A percentile compares a stretch with the other conserved stretches of the same genome.
Conservation (phyloP, 1,284 basidiomycete genomes). For the Boletus mariae region DNA sequence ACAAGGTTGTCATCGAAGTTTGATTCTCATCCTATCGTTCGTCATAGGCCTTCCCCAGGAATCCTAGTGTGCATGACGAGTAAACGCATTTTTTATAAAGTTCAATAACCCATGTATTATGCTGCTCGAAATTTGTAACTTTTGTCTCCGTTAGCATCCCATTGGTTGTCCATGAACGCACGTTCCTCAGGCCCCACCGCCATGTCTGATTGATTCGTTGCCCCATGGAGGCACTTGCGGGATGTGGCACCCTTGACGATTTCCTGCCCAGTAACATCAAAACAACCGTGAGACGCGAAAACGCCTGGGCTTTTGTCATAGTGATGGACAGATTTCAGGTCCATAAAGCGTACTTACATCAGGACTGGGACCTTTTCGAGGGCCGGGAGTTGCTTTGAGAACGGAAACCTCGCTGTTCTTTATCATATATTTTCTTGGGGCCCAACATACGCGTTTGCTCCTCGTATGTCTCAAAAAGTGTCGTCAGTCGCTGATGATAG, state of each 20-base stretch:
- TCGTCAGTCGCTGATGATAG: too few species aligned
- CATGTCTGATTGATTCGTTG: not conserved
- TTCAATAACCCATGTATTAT: too few species aligned
- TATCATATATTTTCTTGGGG: not conserved
- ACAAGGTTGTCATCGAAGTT: constrained; percentile 22
- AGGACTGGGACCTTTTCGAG: not conserved
- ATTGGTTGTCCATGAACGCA: not conserved
- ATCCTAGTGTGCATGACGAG: too few species aligned
- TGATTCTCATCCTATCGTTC: constrained; percentile 1
- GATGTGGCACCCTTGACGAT: not conserved
- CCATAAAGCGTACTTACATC: not conserved
- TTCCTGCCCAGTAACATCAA: not conserved
- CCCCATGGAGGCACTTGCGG: not conserved
- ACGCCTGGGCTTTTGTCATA: not conserved
- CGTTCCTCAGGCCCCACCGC: not conserved
- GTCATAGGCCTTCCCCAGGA: too few species aligned
- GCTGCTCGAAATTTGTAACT: not conserved
- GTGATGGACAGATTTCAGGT: not conserved
- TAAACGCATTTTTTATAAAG: too few species aligned
- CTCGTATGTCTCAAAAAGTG: too few species aligned
- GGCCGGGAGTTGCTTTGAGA: not conserved
- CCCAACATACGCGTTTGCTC: not conserved
- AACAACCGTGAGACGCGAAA: not conserved
- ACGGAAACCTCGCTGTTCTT: not conserved
- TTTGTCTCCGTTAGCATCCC: not conserved